Percentiles rank a stretch among this genome's conserved stretches.
Evolutionary conservation across 2,329 filamentous ascomycete genomes (phyloP).

Genomic region (Dendrostoma leiphaemia): DNA sequence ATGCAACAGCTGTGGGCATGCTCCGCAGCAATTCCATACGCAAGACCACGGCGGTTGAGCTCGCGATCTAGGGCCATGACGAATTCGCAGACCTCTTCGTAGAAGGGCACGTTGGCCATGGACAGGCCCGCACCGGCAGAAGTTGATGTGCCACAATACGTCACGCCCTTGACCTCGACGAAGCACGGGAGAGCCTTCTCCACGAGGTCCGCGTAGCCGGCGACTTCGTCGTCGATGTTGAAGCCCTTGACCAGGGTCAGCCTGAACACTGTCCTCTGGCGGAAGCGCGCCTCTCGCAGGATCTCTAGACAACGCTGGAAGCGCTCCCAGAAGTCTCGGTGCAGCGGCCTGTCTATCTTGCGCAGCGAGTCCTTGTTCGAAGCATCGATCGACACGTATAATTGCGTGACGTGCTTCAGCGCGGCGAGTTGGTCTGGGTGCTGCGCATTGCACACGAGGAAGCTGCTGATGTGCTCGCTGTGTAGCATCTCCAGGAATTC

Average conservation of each 20-base stretch:
- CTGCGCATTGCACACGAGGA: slow-evolving; percentile 95
- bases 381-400: slow-evolving; percentile 96
- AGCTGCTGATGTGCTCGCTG: slow-evolving; percentile 82
- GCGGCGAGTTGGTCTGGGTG: slow-evolving; percentile 87
- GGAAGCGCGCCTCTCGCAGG: slow-evolving; percentile 75
- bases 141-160: slow-evolving; percentile 89
- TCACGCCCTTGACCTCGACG: slow-evolving; percentile 94
- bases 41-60: slow-evolving; percentile 66
- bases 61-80: slow-evolving; percentile 71
- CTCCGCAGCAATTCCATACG: slow-evolving; percentile 90
- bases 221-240: slow-evolving; percentile 91
- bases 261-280: slow-evolving; percentile 90
- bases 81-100: slow-evolving; percentile 83
- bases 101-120: slow-evolving; percentile 98
- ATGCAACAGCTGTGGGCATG: slow-evolving; percentile 95
- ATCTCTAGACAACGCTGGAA: slow-evolving; percentile 92
- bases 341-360: slow-evolving; percentile 86
- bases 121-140: slow-evolving; percentile 81
- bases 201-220: slow-evolving; percentile 86
- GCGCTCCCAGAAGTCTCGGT: slow-evolving; percentile 96
- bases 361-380: slow-evolving; percentile 84
- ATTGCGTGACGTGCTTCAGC: slow-evolving; percentile 83
- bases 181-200: slow-evolving; percentile 86
- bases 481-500: slow-evolving; percentile 84
- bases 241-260: slow-evolving; percentile 96